These are phyloP conservation scores for Microbotryum lychnidis-dioicae DNA, from an alignment of 1,284 basidiomycete species.

Conservation along the genomic window DNA sequence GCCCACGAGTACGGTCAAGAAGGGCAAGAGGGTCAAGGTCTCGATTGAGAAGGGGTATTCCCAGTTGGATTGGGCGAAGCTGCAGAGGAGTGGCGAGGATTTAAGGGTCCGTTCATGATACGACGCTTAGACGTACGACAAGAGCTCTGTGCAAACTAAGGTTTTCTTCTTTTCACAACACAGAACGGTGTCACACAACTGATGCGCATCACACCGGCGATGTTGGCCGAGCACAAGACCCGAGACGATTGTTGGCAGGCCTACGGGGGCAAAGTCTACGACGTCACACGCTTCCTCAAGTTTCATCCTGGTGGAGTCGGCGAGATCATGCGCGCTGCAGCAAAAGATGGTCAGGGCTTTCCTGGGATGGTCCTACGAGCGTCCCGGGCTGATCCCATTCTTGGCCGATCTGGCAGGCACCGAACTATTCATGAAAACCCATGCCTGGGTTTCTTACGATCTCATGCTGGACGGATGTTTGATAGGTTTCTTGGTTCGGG, in stretches of 20 bases:
- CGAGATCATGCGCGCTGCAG: constrained; percentile 91
- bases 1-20: constrained; percentile 50
- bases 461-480: constrained; percentile 87
- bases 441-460: constrained; percentile 89
- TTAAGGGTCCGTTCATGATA: constrained; percentile 52
- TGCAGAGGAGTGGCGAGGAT: constrained; percentile 65
- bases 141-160: constrained; percentile 44
- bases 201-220: constrained; percentile 68
- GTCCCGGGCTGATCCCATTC: not conserved
- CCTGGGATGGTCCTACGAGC: not conserved
- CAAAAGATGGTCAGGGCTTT: constrained; percentile 54
- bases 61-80: constrained; percentile 85
- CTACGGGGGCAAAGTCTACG: constrained; percentile 91
- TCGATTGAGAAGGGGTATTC: constrained; percentile 84
- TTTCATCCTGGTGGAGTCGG: constrained; percentile 93
- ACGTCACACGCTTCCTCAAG: constrained; percentile 82
- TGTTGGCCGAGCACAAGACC: constrained; percentile 73
- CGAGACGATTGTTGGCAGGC: constrained; percentile 88
- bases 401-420: constrained; percentile 18
- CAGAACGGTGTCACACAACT: constrained; percentile 43
- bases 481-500: constrained; percentile 68
- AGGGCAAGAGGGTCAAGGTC: constrained; percentile 56
- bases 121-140: not conserved
- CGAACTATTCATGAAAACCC: constrained; percentile 64
- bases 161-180: not conserved